Conservation (phyloP, 2,329 filamentous ascomycete species). For the Sordariomycetes sp. region DNA sequence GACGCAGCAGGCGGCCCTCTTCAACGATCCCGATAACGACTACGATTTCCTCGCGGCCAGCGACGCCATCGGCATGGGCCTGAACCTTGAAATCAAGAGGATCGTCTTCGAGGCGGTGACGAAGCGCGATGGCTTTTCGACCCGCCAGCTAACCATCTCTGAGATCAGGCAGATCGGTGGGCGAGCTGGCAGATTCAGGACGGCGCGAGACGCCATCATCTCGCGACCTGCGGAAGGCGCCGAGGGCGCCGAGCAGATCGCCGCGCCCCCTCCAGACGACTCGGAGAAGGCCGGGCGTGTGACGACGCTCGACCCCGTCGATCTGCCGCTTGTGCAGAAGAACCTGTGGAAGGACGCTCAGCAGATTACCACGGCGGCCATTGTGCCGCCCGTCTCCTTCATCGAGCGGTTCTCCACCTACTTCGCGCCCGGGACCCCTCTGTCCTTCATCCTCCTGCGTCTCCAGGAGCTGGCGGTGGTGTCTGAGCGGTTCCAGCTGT, state of each 20-base stretch:
- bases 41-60: constrained; percentile 92
- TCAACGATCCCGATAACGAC: constrained; percentile 91
- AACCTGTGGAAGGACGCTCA: constrained; percentile 52
- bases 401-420: constrained; percentile 68
- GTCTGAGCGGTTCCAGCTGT: constrained; percentile 54
- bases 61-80: constrained; percentile 93
- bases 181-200: constrained; percentile 75
- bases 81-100: constrained; percentile 86
- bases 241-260: not conserved
- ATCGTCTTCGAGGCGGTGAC: constrained; percentile 70
- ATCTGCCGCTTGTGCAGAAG: constrained; percentile 47
- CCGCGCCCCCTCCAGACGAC: constrained; percentile 7
- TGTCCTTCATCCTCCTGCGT: constrained; percentile 69
- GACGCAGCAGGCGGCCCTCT: constrained; percentile 78
- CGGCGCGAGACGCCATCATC: constrained; percentile 41
- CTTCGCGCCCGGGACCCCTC: constrained; percentile 68
- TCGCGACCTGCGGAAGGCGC: not conserved
- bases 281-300: constrained; percentile 53
- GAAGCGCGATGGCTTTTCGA: constrained; percentile 54
- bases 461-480: constrained; percentile 56
- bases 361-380: constrained; percentile 56
- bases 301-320: constrained; percentile 60
- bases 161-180: constrained; percentile 94
- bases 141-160: constrained; percentile 49
- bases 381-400: constrained; percentile 58